Evolutionary conservation across 257 asterid species (phyloP), one percentile per base, ranked within the genome.

Genomic region (Nicotiana otophora): DNA sequence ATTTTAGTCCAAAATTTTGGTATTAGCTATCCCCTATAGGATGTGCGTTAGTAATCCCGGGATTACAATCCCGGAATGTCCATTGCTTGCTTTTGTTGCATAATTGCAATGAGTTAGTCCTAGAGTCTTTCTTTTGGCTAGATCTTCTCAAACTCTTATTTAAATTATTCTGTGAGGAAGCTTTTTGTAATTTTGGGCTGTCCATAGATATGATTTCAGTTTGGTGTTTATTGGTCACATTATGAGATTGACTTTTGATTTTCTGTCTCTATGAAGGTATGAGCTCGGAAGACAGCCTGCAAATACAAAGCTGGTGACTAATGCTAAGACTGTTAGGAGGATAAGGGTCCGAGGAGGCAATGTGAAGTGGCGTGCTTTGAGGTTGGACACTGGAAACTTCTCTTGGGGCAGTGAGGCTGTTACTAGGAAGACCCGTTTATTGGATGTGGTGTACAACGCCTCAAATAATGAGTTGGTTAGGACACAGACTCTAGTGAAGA

Each of bases 201-300:
- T 69, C 33, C 58, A 69, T 69, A n/a, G n/a, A 20, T 69, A 39
- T 11, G 33, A n/a, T 20, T n/a, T 69, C 33, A 69, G 11, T 69
- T n/a, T 10, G 36, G 17, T 5, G 33, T 23, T 42, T 42, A 42
- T 42, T 42, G 48, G 48, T 42, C 48, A 6, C n/a, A 23, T 46
- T 72, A 23, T 34, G 82, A 9, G 14, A 7, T 34, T 34, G 36
- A 72, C 58, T 70, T 69, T 70, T 70, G 78, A 70, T 70, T 72
- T 30, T 10, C 65, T 17, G 81, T 54, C 53, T 11, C 7, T 34
- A 34, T 39, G 69, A 54, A 89, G 91, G 90, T 89, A 87, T 62
- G 92, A 89, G 88, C 84, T 89, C 8, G 92, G 92, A 60, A 83
- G 90, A 31, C 92, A 89, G 42, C 84, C 92, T 2, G 90, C 90